phyloP scores from a whole-genome alignment of 1,284 basidiomycete species.

The Polyporus tsugae region DNA sequence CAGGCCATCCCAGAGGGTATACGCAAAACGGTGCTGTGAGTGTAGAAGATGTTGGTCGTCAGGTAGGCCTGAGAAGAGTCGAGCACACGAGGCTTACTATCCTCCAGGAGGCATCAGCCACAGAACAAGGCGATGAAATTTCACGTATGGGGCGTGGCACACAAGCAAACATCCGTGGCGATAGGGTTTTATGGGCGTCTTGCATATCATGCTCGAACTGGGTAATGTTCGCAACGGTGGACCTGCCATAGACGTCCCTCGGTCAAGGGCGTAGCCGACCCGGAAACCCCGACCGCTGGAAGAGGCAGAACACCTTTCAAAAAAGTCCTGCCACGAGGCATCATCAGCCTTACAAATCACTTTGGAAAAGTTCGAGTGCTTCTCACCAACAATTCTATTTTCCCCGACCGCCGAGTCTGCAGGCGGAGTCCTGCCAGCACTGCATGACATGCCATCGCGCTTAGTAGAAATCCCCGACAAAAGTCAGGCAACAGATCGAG shows the following conservation, averaged over 20 bases:
- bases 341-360: slow-evolving; percentile 16
- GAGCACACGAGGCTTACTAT: slow-evolving; percentile 14
- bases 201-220: neutral
- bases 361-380: neutral
- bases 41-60: slow-evolving; percentile 12
- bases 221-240: neutral
- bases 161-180: neutral
- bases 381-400: slow-evolving; percentile 9
- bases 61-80: slow-evolving; percentile 8
- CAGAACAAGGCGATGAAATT: neutral
- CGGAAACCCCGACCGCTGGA: neutral
- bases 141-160: neutral
- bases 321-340: slow-evolving; percentile 12
- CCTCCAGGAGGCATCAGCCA: neutral
- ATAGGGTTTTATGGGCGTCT: slow-evolving; percentile 4
- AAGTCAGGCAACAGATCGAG: neutral
- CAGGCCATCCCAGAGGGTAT: slow-evolving; percentile 15
- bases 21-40: slow-evolving; percentile 7
- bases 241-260: neutral
- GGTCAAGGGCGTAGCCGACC: neutral
- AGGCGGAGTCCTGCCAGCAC: neutral
- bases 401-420: neutral
- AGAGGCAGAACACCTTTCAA: neutral
- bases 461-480: neutral
- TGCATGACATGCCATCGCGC: neutral